Conservation (phyloP, 345 rosid genomes). For the Cardamine chenopodiifolia region DNA sequence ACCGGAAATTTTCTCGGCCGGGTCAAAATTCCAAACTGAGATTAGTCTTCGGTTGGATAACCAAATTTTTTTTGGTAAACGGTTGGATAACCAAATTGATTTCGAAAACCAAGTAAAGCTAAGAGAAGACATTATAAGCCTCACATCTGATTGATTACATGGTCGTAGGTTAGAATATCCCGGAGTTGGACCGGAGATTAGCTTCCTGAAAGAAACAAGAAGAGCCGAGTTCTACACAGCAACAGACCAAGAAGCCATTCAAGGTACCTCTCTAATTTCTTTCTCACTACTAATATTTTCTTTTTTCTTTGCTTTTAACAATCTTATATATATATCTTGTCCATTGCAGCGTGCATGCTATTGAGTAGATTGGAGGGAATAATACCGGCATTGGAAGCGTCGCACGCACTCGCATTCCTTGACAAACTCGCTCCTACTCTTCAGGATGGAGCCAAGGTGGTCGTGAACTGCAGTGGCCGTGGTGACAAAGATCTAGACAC, state of each 20-base stretch:
- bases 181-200: conserved; percentile 80
- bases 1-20: not conserved
- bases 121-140: not conserved
- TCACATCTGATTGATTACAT: not conserved
- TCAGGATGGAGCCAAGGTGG: conserved; percentile 55
- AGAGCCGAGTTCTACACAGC: conserved; percentile 68
- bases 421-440: conserved; percentile 70
- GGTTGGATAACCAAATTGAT: not conserved
- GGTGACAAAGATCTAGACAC: conserved; percentile 66
- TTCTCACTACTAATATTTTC: not conserved
- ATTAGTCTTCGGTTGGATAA: not conserved
- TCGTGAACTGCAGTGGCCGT: conserved; percentile 73
- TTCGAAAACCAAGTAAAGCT: not conserved
- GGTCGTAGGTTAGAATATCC: conserved; percentile 69
- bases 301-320: not conserved
- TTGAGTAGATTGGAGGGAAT: conserved; percentile 74
- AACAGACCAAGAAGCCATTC: conserved; percentile 74
- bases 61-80: not conserved
- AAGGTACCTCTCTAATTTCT: conserved; percentile 50
- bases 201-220: conserved; percentile 68
- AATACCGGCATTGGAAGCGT: conserved; percentile 72
- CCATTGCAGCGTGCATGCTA: conserved; percentile 52
- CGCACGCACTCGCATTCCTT: conserved; percentile 78
- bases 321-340: not conserved
- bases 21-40: not conserved